Conservation (phyloP, 345 rosid species). For the Populus simonii region DNA sequence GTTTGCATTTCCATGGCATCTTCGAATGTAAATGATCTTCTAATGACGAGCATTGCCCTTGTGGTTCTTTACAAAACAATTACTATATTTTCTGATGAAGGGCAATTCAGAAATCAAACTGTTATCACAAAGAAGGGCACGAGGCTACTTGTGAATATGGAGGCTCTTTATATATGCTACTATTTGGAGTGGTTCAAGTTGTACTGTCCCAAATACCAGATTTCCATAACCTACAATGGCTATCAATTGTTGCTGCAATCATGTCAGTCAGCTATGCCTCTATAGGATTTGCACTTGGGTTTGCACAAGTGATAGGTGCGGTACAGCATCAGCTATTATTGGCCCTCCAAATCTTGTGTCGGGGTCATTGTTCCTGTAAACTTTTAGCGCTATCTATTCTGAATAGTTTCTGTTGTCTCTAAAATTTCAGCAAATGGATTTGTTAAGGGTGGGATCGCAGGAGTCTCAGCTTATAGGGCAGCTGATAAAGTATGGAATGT, state of each 20-base stretch:
- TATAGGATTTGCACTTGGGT: conserved; percentile 51
- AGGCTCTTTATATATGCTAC: conserved; percentile 38
- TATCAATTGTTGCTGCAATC: conserved; percentile 48
- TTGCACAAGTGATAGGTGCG: conserved; percentile 41
- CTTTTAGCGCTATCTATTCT: too few relatives aligned
- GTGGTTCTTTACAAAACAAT: background rate
- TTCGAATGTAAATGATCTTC: background rate
- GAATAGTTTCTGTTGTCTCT: background rate
- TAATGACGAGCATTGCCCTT: too few relatives aligned
- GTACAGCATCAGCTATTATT: background rate
- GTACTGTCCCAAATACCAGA: conserved; percentile 51
- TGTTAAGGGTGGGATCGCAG: conserved; percentile 33
- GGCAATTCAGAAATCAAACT: conserved; percentile 32
- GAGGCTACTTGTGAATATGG: conserved; percentile 35
- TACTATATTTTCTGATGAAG: conserved; percentile 3
- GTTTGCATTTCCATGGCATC: background rate
- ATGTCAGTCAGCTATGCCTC: conserved; percentile 56
- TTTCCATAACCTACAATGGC: conserved; percentile 51
- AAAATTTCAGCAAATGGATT: conserved; percentile 39
- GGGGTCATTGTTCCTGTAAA: background rate
- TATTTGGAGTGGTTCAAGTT: conserved; percentile 49
- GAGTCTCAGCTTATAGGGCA: conserved; percentile 26
- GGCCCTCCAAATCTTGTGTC: background rate
- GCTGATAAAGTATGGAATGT: conserved; percentile 33
- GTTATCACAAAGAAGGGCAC: conserved; percentile 50